Evolutionary conservation across 108 stramenopile species (phyloP), one percentile per base, ranked within the genome.

Genomic region (Nitzschia putrida): DNA sequence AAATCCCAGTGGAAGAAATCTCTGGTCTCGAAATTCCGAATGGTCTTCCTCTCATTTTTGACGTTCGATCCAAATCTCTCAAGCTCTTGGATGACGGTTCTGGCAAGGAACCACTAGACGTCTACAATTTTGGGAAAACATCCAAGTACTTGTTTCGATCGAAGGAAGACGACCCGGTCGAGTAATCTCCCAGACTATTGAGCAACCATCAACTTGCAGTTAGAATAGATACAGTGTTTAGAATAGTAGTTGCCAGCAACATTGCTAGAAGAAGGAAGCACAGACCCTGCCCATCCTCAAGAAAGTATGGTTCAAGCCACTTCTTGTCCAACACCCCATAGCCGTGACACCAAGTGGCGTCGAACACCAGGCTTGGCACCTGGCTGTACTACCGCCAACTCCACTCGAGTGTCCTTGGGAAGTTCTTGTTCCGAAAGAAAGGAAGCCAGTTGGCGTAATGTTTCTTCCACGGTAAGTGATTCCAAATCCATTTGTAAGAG

Each of bases 11-110:
- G 56, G 95, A 96, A 0, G 89, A 92, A 50, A 97, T 99, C 57
- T 80, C 87, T 0, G 93, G 80, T 8, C 69, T 99, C 18, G 92
- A 99, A 73, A 95, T 99, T 54, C 98, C 98, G 0, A 99, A 98
- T 47, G 97, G 97, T n/a, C 64, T 98, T 0, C 97, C 97, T n/a
- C 71, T 98, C 0, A 85, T 97, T 67, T 98, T 84, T 73, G 92
- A 98, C 64, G 67, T 88, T 16, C 78, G 78, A 54, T 78, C 80
- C 3, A 88, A 89, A 53, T 90, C 87, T 63, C 69, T 96, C 40
- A 88, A 89, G 49, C 71, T 97, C 5, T 79, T 97, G 45, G 94
- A 95, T 56, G 96, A 94, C 80, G 89, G 88, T n/a, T 77, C 77
- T 12, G 90, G 90, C 1, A 73, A 72, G 20, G 88, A 92, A 67